A percentile compares a stretch with the other conserved stretches of the same genome.
phyloP scores from a whole-genome alignment of 129 eudicot genomes.

The Oenanthe sinensis region DNA sequence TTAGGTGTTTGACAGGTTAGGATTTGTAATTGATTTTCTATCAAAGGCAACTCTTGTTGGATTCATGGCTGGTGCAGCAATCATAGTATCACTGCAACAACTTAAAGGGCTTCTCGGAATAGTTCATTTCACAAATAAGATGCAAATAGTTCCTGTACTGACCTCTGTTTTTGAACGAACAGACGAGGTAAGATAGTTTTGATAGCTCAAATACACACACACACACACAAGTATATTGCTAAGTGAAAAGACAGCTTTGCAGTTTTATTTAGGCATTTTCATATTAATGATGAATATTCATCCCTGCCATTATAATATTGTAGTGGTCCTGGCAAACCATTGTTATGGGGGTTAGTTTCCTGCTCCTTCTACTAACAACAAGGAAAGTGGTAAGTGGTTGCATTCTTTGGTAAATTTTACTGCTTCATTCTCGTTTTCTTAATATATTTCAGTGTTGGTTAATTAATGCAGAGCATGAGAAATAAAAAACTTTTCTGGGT shows the following conservation, averaged over 20 bases:
- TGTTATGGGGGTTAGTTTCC: constrained; percentile 76
- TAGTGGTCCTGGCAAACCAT: constrained; percentile 99
- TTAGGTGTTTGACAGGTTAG: constrained; percentile 51
- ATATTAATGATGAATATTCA: neutral
- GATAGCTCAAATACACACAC: neutral
- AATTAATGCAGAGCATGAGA: constrained; percentile 54
- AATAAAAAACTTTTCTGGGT: constrained; percentile 87
- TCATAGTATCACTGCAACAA: constrained; percentile 92
- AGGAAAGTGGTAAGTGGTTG: constrained; percentile 65
- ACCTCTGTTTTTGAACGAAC: constrained; percentile 57
- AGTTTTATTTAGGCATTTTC: neutral
- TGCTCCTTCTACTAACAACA: constrained; percentile 49
- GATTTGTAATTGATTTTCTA: constrained; percentile 90
- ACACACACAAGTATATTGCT: no score
- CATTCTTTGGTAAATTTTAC: neutral
- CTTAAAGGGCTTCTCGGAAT: constrained; percentile 93
- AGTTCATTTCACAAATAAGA: constrained; percentile 80
- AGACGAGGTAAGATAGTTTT: constrained; percentile 45
- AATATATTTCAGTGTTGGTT: neutral
- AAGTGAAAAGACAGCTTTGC: neutral
- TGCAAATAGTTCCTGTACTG: constrained; percentile 84
- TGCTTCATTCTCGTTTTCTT: neutral
- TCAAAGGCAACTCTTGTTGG: constrained; percentile 94
- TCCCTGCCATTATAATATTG: constrained; percentile 18
- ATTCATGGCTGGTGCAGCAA: constrained; percentile 98